Evolutionary conservation across 1,284 basidiomycete species (phyloP), one percentile per base, ranked within the genome.

Genomic region (Chondrostereum purpureum): DNA sequence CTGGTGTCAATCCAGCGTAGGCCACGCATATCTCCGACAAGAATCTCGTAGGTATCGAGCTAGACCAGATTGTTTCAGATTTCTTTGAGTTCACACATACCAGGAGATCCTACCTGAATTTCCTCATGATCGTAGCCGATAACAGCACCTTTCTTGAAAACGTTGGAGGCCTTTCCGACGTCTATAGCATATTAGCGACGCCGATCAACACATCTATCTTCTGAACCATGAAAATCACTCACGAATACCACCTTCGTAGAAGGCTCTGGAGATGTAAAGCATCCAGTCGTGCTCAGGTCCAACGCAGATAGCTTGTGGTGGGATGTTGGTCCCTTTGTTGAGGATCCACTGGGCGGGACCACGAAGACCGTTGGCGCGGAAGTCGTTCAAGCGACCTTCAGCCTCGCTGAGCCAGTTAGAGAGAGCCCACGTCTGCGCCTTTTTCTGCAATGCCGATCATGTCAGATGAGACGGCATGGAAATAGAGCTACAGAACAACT

Each of bases 41-140:
- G 76, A 36, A 88, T 70, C 55, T 86, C 83, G 53, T 76, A 86
- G 37, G 66, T 69, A 19, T 69, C 69, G 39, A 78, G 42, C 83
- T 85, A 49, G 16, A 34, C 22, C 27, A 17, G 44, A 17, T 41
- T 37, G 19, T 24, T n/a, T n/a, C n/a, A n/a, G n/a, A n/a, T n/a
- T n/a, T n/a, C n/a, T n/a, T n/a, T n/a, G n/a, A n/a, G n/a, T n/a
- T n/a, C n/a, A n/a, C n/a, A n/a, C 27, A n/a, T 8, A 31, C 27
- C 8, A n/a, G n/a, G 27, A n/a, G 27, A 31, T 31, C 8, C 35
- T 61, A 81, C 83, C 13, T 80, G 69, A 41, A 77, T 65, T 54
- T 81, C 80, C 3, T 78, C 66, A 50, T 75, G 64, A 34, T 62
- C 68, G 55, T 71, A 84, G 8, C 83, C 81, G 48, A 87, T 71